Conservation (phyloP, 2,329 filamentous ascomycete species). For the Colletotrichum eremochloae region DNA sequence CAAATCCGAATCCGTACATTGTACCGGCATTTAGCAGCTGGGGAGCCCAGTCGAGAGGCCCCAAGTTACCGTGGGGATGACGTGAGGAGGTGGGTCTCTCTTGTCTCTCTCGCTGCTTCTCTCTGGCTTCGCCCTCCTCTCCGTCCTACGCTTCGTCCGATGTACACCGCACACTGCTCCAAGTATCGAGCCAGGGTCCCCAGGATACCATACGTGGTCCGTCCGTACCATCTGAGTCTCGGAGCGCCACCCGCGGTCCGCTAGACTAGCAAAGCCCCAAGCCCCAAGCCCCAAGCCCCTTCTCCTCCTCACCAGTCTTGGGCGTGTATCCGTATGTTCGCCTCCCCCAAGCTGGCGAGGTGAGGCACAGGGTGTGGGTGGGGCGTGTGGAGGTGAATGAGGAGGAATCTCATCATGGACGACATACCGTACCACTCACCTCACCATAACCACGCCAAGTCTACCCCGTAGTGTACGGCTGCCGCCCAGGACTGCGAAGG, state of each 20-base stretch:
- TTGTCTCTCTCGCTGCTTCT: not conserved
- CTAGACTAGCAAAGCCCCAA: slow-evolving; percentile 12
- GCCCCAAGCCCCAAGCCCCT: not conserved
- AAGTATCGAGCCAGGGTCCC: slow-evolving; percentile 15
- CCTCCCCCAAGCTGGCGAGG: slow-evolving; percentile 1
- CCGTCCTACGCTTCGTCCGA: not conserved
- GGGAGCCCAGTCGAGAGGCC: not conserved
- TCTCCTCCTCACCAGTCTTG: not conserved
- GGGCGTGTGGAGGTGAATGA: slow-evolving; percentile 11
- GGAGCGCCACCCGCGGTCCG: slow-evolving; percentile 39
- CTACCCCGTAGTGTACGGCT: not conserved
- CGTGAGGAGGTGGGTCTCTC: slow-evolving; percentile 32
- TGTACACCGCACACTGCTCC: not conserved
- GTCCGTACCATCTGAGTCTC: slow-evolving; percentile 25
- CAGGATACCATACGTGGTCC: slow-evolving; percentile 15
- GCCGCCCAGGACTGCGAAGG: slow-evolving; percentile 33
- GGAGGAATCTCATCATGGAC: slow-evolving; percentile 17
- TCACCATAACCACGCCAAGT: slow-evolving; percentile 8
- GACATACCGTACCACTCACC: not conserved
- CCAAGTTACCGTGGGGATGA: slow-evolving; percentile 36
- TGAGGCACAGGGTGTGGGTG: not conserved
- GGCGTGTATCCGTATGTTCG: not conserved
- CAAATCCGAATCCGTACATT: not conserved
- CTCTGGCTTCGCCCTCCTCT: slow-evolving; percentile 8
- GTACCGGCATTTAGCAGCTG: not conserved